phyloP scores from a whole-genome alignment of 495 filamentous ascomycete genomes.

The Xylaria telfairii region DNA sequence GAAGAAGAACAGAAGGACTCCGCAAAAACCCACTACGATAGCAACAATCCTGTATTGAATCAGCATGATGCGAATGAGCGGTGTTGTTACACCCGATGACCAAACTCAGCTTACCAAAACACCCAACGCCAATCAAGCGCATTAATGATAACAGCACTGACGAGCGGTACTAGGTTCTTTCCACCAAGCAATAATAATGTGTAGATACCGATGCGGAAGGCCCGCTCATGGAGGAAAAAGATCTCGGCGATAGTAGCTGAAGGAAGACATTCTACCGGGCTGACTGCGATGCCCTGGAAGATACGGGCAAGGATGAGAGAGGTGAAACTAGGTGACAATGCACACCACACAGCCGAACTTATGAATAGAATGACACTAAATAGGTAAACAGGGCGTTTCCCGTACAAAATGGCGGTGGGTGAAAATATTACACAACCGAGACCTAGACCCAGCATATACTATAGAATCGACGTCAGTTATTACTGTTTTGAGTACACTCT shows the following conservation, averaged over 20 bases:
- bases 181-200: conserved; percentile 87
- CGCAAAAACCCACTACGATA: conserved; percentile 78
- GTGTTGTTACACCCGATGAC: neutral
- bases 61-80: neutral
- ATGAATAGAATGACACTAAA: conserved; percentile 77
- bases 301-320: conserved; percentile 85
- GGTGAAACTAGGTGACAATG: conserved; percentile 75
- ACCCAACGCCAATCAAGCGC: conserved; percentile 87
- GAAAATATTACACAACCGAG: conserved; percentile 82
- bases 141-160: conserved; percentile 85
- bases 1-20: conserved; percentile 81
- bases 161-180: conserved; percentile 89
- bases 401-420: conserved; percentile 89
- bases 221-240: conserved; percentile 93
- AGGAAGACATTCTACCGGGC: conserved; percentile 91
- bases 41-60: conserved; percentile 71
- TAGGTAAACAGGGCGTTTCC: conserved; percentile 92
- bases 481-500: neutral
- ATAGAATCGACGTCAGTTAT: neutral
- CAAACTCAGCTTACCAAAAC: conserved; percentile 68
- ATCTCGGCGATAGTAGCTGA: conserved; percentile 97
- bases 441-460: conserved; percentile 92
- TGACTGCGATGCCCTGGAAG: conserved; percentile 85
- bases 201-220: conserved; percentile 95
- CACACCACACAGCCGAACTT: conserved; percentile 84